Percentiles rank a stretch among this genome's conserved stretches.
phyloP scores from a whole-genome alignment of 768 basidiomycete genomes.

The Mycena leptocephala region DNA sequence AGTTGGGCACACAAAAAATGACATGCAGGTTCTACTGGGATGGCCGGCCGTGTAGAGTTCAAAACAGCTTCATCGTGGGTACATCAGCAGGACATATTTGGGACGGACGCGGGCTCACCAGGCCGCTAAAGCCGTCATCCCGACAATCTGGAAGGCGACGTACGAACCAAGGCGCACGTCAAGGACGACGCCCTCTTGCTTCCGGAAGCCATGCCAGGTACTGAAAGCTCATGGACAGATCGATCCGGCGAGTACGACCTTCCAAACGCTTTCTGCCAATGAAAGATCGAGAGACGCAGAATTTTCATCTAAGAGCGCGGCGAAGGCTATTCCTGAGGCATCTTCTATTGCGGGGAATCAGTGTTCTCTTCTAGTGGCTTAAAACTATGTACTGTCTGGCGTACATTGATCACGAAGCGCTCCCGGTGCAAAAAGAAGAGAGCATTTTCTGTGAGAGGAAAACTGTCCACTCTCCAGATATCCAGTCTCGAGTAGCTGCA shows the following conservation, averaged over 20 bases:
- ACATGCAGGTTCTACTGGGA: neutral
- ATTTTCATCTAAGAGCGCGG: neutral
- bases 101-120: neutral
- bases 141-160: neutral
- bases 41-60: neutral
- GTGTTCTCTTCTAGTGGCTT: neutral
- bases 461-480: too few species aligned
- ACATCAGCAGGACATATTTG: neutral
- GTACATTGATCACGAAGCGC: neutral
- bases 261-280: slow-evolving; percentile 11
- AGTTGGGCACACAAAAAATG: neutral
- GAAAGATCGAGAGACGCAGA: neutral
- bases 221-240: neutral
- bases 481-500: neutral
- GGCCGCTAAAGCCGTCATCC: neutral
- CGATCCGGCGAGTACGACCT: slow-evolving; percentile 22
- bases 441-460: too few species aligned
- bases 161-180: neutral
- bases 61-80: too few species aligned
- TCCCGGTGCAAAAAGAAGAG: neutral
- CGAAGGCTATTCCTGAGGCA: too few species aligned
- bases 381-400: neutral
- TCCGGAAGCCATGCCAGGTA: neutral
- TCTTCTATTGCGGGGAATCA: neutral
- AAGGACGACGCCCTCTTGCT: neutral